Percentiles rank a stretch among this genome's conserved stretches.
phyloP scores from a whole-genome alignment of 805 yeast species.

The Saccharomycopsis sp. region DNA sequence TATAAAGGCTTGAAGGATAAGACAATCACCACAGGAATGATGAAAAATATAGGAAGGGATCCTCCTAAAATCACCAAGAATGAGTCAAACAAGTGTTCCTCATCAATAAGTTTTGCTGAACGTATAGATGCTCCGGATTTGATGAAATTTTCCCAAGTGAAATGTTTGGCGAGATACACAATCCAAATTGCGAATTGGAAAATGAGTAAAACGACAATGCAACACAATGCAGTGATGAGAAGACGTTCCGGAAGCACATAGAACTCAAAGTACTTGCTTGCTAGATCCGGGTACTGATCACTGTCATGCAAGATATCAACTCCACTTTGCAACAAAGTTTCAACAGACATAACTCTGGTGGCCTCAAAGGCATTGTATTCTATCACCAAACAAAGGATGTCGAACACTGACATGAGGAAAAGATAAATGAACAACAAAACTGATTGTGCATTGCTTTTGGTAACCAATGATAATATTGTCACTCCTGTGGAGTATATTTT shows the following conservation, averaged over 20 bases:
- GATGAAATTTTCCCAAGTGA: slow-evolving; percentile 16
- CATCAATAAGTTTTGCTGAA: slow-evolving; percentile 4
- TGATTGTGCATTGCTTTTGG: slow-evolving; percentile 12
- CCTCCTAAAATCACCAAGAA: slow-evolving; percentile 13
- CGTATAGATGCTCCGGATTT: slow-evolving; percentile 15
- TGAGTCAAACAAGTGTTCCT: slow-evolving; percentile 8
- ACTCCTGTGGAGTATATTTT: slow-evolving; percentile 14
- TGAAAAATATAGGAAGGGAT: slow-evolving; percentile 10
- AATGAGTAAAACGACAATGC: slow-evolving; percentile 1
- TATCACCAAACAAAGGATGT: not conserved
- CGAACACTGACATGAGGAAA: slow-evolving; percentile 1
- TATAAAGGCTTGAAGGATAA: slow-evolving; percentile 5
- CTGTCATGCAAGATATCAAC: slow-evolving; percentile 12
- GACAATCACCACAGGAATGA: slow-evolving; percentile 7
- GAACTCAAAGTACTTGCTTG: slow-evolving; percentile 1
- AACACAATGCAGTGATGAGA: slow-evolving; percentile 3
- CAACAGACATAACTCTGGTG: not conserved
- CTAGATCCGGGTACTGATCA: slow-evolving; percentile 7
- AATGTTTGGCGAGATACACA: slow-evolving; percentile 14
- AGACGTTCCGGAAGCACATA: slow-evolving; percentile 4
- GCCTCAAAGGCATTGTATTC: not conserved
- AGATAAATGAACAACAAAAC: slow-evolving; percentile 9
- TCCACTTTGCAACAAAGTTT: slow-evolving; percentile 2
- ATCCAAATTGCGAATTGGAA: slow-evolving; percentile 15
- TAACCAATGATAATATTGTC: slow-evolving; percentile 3